Evolutionary conservation across 306 rosid species (phyloP), one percentile per base, ranked within the genome.

Genomic region (Sechiopsis laciniata): DNA sequence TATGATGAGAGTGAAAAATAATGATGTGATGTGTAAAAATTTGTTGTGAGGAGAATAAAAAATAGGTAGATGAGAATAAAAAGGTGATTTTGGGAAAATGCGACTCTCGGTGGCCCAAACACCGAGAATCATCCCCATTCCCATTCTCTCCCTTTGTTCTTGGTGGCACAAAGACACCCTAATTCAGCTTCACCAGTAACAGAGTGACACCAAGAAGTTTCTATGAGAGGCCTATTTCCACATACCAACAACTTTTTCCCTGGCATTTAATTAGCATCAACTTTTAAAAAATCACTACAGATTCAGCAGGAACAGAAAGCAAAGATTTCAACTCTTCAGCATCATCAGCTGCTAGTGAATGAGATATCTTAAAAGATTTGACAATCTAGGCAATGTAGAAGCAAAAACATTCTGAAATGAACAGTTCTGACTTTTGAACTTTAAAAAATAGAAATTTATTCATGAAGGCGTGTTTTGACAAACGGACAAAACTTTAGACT

Each of bases 401-500:
- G 32, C 29, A 53, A 10, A 32, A 6, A 32, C 7, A 72, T 66
- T 40, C 15, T 17, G 45, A 37, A 55, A 40, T 13, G 37, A 56
- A 73, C 0, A 4, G 11, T 26, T 53, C 42, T 29, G 20, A 11
- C 9, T 0, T 72, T 35, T 40, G 48, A 42, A 55, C 21, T 14
- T 5, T 3, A 26, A 71, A 16, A 3, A 51, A 32, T 32, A 8
- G 14, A 10, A 5, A 71, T 51, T 17, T 32, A 16, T 52, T 54
- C 51, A 55, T 73, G 86, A 26, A 7, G 76, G 60, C 14, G 80
- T 69, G 74, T 29, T 80, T 54, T 82, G 90, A 59, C 78, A 79
- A 50, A 35, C 77, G 40, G 88, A 85, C 52, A 77, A 83, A 52
- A 89, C 88, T 82, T 58, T 90, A 9, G 96, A 87, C 73, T 94